Base-by-base conservation (phyloP, 164 flowering plant genomes). In the Vitis riparia region DNA sequence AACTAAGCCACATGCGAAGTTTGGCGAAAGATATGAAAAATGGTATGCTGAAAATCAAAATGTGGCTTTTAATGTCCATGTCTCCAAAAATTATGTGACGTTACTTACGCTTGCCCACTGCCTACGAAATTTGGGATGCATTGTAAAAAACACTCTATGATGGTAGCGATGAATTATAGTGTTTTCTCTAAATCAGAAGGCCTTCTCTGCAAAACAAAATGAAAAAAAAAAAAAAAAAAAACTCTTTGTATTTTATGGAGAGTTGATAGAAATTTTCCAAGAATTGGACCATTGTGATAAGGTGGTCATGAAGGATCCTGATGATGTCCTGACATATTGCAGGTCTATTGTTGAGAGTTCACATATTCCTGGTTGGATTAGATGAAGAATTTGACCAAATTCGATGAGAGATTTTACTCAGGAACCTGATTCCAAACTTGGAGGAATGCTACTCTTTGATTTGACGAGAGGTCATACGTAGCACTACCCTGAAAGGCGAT, bases 231-330 rank as follows among this genome's bases (percentile, higher is more conserved):
- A 14, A 2, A 44, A 50, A 23, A 19, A 23, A 23, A 2, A 44
- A 6, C 62, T 2, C 56, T 63, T 0, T 23, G 5, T n/a, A 12
- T 68, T 59, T 51, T 59, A 68, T 68, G 65, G 71, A 27, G 61
- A 59, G 4, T 50, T 68, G 8, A 51, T 23, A 3, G 5, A 68
- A 68, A 58, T 49, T 11, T 68, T 68, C 27, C 6, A 2, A 9
- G 71, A 68, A 23, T 14, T 68, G 55, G 55, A 68, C 47, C 65
- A 68, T 60, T 23, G 71, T 68, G 62, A 68, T 27, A 58, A 59
- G 19, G 55, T 49, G 44, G 16, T 59, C 30, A 59, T 59, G 63
- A 37, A 68, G 23, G 19, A 59, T 68, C 11, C 4, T 3, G 9
- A 59, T 30, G 71, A 68, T 49, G 47, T 68, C 11, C 9, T 10